Conservation (phyloP, 257 asterid species). For the Eustoma russellianum region DNA sequence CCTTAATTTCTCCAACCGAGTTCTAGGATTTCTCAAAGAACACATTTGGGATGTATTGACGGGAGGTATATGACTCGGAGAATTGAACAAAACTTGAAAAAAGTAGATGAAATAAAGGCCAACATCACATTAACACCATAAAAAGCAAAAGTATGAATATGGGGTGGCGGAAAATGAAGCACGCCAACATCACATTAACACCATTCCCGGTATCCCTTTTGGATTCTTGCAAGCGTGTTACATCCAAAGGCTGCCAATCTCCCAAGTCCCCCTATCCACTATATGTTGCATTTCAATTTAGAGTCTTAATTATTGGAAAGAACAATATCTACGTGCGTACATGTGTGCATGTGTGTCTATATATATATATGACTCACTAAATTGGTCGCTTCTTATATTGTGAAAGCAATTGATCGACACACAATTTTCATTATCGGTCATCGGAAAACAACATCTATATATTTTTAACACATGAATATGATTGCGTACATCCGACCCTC, state of each 20-base stretch:
- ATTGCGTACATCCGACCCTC: no score
- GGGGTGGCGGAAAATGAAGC: slow-evolving; percentile 33
- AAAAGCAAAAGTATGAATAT: slow-evolving; percentile 12
- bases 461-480: no score
- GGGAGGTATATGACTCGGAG: slow-evolving; percentile 11
- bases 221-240: slow-evolving; percentile 55
- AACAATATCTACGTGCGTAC: no score
- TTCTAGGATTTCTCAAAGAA: slow-evolving; percentile 19
- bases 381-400: no score
- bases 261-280: slow-evolving; percentile 16
- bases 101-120: slow-evolving; percentile 13
- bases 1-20: slow-evolving; percentile 7
- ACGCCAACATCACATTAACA: slow-evolving; percentile 36
- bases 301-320: no score
- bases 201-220: slow-evolving; percentile 26
- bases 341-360: no score
- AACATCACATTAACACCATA: no score
- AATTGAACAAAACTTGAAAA: slow-evolving; percentile 7
- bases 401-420: no score
- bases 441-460: no score
- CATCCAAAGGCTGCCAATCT: slow-evolving; percentile 44
- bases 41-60: slow-evolving; percentile 18
- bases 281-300: not conserved
- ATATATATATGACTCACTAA: no score
- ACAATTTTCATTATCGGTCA: no score